Conservation (phyloP, 768 basidiomycete genomes). For the Leccinum barrowsii region DNA sequence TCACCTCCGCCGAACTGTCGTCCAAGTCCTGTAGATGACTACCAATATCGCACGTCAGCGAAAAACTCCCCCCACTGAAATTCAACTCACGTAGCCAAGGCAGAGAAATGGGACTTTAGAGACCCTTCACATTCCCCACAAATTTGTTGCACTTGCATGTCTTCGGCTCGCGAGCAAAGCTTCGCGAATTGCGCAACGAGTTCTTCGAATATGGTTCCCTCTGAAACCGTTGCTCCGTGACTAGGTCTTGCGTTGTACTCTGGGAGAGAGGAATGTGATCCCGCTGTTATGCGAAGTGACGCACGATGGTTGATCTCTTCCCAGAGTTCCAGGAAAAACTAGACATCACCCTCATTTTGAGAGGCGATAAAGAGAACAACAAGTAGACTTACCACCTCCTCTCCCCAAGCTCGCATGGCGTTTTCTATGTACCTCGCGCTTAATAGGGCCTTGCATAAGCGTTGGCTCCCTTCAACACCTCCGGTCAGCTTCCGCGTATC, state of each 20-base stretch:
- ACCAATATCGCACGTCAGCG: conserved; percentile 1
- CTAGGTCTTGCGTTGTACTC: conserved; percentile 27
- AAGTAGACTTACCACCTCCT: conserved; percentile 70
- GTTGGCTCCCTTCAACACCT: conserved; percentile 79
- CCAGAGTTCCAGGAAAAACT: conserved; percentile 96
- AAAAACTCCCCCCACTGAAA: not conserved
- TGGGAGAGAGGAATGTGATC: conserved; percentile 50
- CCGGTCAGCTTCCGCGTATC: conserved; percentile 69
- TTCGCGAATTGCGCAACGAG: conserved; percentile 61
- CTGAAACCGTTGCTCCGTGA: conserved; percentile 35
- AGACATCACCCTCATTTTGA: conserved; percentile 5
- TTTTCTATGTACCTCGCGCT: conserved; percentile 72
- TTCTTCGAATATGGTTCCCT: conserved; percentile 77
- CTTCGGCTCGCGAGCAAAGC: conserved; percentile 70
- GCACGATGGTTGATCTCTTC: conserved; percentile 65
- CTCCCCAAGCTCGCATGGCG: conserved; percentile 79
- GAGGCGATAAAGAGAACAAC: not conserved
- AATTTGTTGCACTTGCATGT: conserved; percentile 82
- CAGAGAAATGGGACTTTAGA: conserved; percentile 68
- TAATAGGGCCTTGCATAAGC: conserved; percentile 81
- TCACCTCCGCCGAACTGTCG: conserved; percentile 31
- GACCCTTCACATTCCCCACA: conserved; percentile 76
- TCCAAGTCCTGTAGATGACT: conserved; percentile 14
- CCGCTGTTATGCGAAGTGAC: conserved; percentile 52
- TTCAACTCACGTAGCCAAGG: conserved; percentile 41